Evolutionary conservation across 179 eudicot species (phyloP).

Genomic region (Drosera spatulata): DNA sequence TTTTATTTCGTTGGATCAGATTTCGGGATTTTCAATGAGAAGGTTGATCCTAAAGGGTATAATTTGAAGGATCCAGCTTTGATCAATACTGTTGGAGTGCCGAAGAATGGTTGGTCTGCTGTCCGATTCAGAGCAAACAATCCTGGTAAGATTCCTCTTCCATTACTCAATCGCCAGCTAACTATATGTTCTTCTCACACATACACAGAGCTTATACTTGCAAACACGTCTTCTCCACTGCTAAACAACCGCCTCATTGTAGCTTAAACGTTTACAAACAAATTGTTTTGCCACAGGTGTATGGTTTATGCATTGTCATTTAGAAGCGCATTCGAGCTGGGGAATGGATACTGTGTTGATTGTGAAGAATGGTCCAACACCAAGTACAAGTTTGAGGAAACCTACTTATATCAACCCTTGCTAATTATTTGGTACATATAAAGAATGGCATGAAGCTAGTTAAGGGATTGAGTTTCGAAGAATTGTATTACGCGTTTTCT

Average conservation of each 20-base stretch:
- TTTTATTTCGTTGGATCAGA: slow-evolving; percentile 6
- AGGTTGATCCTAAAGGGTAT: slow-evolving; percentile 3
- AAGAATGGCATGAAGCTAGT: too few relatives aligned
- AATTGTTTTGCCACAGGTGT: background rate
- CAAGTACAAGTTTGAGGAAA: background rate
- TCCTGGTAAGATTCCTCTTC: slow-evolving; percentile 4
- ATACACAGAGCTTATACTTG: background rate
- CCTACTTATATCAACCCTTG: slow-evolving; percentile 4
- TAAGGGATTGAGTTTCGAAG: too few relatives aligned
- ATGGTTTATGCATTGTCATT: slow-evolving; percentile 3
- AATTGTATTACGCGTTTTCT: too few relatives aligned
- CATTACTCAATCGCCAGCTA: background rate
- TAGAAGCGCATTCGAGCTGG: background rate
- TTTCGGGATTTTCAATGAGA: background rate
- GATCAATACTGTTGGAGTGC: slow-evolving; percentile 9
- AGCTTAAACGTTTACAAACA: too few relatives aligned
- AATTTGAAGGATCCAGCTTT: slow-evolving; percentile 11
- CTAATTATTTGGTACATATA: background rate
- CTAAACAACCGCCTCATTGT: background rate
- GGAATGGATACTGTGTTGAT: slow-evolving; percentile 8
- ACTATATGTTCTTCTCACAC: background rate
- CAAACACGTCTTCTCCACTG: background rate
- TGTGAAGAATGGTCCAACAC: slow-evolving; percentile 4
- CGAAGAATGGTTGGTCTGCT: slow-evolving; percentile 10
- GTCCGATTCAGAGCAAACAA: slow-evolving; percentile 9